Conservation (phyloP, 2,329 filamentous ascomycete species). For the Neurospora crassa region DNA sequence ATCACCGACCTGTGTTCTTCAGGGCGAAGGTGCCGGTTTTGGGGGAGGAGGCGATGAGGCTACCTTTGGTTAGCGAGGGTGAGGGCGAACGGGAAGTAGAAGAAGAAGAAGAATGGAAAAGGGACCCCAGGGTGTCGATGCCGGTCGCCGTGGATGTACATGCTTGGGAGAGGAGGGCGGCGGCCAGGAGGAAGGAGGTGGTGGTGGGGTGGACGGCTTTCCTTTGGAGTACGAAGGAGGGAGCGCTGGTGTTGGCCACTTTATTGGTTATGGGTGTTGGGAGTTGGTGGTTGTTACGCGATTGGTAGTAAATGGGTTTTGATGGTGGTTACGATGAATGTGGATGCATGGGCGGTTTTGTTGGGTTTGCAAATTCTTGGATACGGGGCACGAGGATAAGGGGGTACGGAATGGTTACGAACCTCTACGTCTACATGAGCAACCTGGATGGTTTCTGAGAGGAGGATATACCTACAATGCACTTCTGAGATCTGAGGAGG, state of each 20-base stretch:
- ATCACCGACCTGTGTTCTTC: constrained; percentile 78
- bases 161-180: constrained; percentile 41
- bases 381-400: not conserved
- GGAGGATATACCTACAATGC: not conserved
- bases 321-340: not conserved
- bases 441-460: not conserved
- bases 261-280: constrained; percentile 32
- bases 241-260: constrained; percentile 35
- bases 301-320: constrained; percentile 6
- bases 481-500: not conserved
- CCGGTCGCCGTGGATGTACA: constrained; percentile 45
- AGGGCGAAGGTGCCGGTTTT: constrained; percentile 57
- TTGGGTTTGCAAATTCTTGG: not conserved
- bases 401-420: not conserved
- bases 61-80: constrained; percentile 9
- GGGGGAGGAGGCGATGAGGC: constrained; percentile 28
- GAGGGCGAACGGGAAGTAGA: not conserved
- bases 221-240: constrained; percentile 43
- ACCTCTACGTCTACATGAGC: not conserved
- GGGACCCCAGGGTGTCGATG: constrained; percentile 35
- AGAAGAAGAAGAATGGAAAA: constrained; percentile 4
- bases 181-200: constrained; percentile 35
- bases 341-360: not conserved
- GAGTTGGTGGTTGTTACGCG: constrained; percentile 33
- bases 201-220: constrained; percentile 45